A percentile compares a stretch with the other conserved stretches of the same genome.
Evolutionary conservation across 2,329 filamentous ascomycete species (phyloP).

Genomic region (Gliomastix tumulicola): DNA sequence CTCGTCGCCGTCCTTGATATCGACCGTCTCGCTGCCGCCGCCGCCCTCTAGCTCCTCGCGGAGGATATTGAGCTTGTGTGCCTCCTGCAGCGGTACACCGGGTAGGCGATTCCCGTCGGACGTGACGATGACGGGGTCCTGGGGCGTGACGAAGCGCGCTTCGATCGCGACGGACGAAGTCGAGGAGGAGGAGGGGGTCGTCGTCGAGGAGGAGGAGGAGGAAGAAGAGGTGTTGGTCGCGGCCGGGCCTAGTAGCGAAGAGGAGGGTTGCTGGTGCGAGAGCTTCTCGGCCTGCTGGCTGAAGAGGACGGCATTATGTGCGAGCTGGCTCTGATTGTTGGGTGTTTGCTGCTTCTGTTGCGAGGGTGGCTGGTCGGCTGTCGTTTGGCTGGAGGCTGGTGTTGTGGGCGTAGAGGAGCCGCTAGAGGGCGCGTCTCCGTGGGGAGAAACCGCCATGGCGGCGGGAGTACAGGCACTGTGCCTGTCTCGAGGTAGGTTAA

Average conservation of each 20-base stretch:
- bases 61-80: slow-evolving; percentile 60
- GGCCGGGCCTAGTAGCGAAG: neutral
- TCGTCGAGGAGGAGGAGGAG: neutral
- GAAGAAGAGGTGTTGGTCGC: slow-evolving; percentile 1
- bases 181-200: slow-evolving; percentile 3
- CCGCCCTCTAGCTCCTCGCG: slow-evolving; percentile 37
- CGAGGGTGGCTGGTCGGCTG: too few relatives aligned
- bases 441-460: too few relatives aligned
- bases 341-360: too few relatives aligned
- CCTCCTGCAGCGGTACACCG: slow-evolving; percentile 62
- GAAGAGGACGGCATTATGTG: slow-evolving; percentile 36
- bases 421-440: too few relatives aligned
- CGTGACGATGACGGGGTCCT: slow-evolving; percentile 66
- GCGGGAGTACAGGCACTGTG: too few relatives aligned
- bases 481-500: too few relatives aligned
- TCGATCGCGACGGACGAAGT: slow-evolving; percentile 44
- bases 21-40: slow-evolving; percentile 11
- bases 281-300: slow-evolving; percentile 54
- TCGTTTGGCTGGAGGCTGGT: too few relatives aligned
- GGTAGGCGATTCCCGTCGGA: slow-evolving; percentile 60
- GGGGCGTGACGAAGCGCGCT: slow-evolving; percentile 59
- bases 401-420: too few relatives aligned
- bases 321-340: too few relatives aligned
- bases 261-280: slow-evolving; percentile 22
- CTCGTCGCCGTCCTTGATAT: slow-evolving; percentile 15